Conservation (phyloP, 306 rosid species). For the Gillenia trifoliata region DNA sequence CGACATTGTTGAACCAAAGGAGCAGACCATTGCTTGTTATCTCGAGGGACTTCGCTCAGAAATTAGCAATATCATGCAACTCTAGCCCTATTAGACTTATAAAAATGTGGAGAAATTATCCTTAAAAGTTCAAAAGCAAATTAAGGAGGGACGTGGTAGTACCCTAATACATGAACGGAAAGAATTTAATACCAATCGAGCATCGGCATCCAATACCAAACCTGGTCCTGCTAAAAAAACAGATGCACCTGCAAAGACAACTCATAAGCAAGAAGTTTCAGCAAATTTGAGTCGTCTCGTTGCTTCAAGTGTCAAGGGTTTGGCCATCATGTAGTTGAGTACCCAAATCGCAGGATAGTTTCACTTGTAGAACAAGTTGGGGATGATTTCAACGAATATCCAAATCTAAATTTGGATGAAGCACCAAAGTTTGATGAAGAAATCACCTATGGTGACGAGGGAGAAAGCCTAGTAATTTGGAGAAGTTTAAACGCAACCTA, state of each 20-base stretch:
- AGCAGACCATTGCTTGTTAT: no score
- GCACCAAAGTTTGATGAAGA: not conserved
- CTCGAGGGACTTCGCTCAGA: not conserved
- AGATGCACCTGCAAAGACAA: not conserved
- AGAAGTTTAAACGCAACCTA: not conserved
- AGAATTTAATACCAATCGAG: not conserved
- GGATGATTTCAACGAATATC: not conserved
- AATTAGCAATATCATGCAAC: not conserved
- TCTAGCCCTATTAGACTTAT: not conserved
- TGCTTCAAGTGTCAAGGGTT: slow-evolving; percentile 5
- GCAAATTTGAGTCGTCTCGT: no score
- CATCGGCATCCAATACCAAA: not conserved
- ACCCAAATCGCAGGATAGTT: not conserved
- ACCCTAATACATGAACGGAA: not conserved
- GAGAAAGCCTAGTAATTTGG: not conserved
- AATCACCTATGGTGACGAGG: not conserved
- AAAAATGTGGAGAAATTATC: not conserved
- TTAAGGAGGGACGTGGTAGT: no score
- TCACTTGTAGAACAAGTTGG: not conserved
- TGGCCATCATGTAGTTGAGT: not conserved
- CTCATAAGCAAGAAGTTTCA: not conserved
- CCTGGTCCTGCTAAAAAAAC: not conserved
- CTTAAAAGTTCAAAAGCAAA: not conserved
- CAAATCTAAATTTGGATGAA: not conserved
- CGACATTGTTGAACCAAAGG: no score